phyloP scores from a whole-genome alignment of 2,329 filamentous ascomycete genomes.

The Lizonia empirigonia region DNA sequence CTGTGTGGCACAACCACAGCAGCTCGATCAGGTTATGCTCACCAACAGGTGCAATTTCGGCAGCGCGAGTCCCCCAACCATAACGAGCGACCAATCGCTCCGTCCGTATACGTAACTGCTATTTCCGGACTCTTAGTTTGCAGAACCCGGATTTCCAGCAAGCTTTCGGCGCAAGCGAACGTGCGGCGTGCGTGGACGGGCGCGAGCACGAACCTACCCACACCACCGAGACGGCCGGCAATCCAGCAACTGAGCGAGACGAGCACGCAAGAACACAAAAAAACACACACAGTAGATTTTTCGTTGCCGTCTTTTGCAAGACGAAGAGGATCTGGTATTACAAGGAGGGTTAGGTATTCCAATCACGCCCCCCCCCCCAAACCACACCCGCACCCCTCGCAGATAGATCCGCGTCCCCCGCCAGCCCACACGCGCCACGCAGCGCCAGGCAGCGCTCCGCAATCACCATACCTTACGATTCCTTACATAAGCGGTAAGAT shows the following conservation, averaged over 20 bases:
- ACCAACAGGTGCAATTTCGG: too few relatives aligned
- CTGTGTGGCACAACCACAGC: not conserved
- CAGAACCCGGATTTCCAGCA: not conserved
- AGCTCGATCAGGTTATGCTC: too few relatives aligned
- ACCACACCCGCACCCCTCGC: not conserved
- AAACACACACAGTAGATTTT: not conserved
- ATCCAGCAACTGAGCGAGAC: too few relatives aligned
- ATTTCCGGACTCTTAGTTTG: not conserved
- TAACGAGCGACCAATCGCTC: not conserved
- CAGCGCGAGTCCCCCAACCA: too few relatives aligned
- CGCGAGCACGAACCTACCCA: not conserved
- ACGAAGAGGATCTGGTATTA: too few relatives aligned
- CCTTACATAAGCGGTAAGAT: too few relatives aligned
- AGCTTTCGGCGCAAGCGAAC: not conserved
- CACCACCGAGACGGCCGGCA: not conserved
- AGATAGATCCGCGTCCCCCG: not conserved
- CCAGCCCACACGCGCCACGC: not conserved
- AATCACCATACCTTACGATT: too few relatives aligned
- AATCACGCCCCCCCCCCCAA: too few relatives aligned
- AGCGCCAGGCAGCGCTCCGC: not conserved
- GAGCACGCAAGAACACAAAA: not conserved
- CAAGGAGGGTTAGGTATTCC: too few relatives aligned
- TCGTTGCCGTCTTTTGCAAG: not conserved
- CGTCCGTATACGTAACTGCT: not conserved
- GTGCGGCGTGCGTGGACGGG: slow-evolving; percentile 4